A percentile compares a stretch with the other conserved stretches of the same genome.
phyloP scores from a whole-genome alignment of 106 monocot genomes.

The Ottelia alismoides region DNA sequence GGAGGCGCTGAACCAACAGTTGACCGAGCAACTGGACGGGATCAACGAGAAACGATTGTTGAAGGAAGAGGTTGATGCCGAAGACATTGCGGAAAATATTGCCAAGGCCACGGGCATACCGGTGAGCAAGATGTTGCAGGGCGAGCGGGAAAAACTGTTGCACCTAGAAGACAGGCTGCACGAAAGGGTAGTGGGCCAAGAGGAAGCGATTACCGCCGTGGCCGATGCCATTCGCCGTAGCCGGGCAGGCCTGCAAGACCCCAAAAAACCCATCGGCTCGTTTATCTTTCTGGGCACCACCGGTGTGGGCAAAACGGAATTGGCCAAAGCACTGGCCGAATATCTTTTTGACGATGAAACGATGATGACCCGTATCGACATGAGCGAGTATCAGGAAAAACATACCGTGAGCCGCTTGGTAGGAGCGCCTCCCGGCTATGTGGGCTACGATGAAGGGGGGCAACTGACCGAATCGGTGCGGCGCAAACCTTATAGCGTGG shows the following conservation, averaged over 20 bases:
- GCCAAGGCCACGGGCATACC: too few species aligned
- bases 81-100: too few species aligned
- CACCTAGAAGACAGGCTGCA: slow-evolving; percentile 58
- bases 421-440: slow-evolving; percentile 77
- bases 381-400: slow-evolving; percentile 85
- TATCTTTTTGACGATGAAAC: slow-evolving; percentile 67
- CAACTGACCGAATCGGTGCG: slow-evolving; percentile 43
- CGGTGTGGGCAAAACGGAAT: too few species aligned
- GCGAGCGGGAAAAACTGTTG: slow-evolving; percentile 58
- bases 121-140: slow-evolving; percentile 63
- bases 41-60: too few species aligned
- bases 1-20: too few species aligned
- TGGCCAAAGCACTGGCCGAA: slow-evolving; percentile 76
- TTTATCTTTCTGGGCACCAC: slow-evolving; percentile 4
- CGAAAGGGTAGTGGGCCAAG: slow-evolving; percentile 62
- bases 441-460: slow-evolving; percentile 51
- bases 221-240: slow-evolving; percentile 64
- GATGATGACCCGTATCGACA: slow-evolving; percentile 50
- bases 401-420: slow-evolving; percentile 58
- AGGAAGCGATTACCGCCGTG: slow-evolving; percentile 55
- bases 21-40: too few species aligned
- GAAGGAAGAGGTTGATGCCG: too few species aligned
- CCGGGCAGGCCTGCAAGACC: slow-evolving; percentile 50
- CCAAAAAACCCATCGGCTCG: slow-evolving; percentile 23
- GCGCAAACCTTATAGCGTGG: slow-evolving; percentile 42